Conservation (phyloP, 2,329 filamentous ascomycete species). For the Parafenestella ontariensis region DNA sequence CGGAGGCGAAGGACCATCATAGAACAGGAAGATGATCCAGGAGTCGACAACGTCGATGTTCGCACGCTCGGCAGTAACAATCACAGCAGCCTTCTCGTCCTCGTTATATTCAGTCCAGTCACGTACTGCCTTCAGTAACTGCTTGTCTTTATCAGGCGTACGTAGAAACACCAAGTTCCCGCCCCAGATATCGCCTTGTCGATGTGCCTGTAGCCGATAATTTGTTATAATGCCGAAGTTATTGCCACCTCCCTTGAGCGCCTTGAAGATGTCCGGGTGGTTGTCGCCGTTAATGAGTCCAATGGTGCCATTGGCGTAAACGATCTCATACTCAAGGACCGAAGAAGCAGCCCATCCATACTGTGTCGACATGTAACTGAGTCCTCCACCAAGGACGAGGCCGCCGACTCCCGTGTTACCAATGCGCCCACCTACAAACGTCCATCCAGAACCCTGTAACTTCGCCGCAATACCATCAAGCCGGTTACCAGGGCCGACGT, state of each 20-base stretch:
- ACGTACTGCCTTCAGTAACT: slow-evolving; percentile 57
- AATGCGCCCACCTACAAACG: slow-evolving; percentile 55
- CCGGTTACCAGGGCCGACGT: slow-evolving; percentile 44
- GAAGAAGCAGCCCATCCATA: slow-evolving; percentile 58
- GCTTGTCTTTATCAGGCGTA: slow-evolving; percentile 44
- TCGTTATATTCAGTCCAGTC: slow-evolving; percentile 65
- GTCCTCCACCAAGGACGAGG: slow-evolving; percentile 54
- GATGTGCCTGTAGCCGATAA: slow-evolving; percentile 32
- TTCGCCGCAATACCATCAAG: slow-evolving; percentile 47
- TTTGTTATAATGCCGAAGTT: slow-evolving; percentile 51
- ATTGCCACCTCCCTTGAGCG: slow-evolving; percentile 48
- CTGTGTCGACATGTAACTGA: slow-evolving; percentile 44
- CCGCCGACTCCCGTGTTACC: slow-evolving; percentile 58
- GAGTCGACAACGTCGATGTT: slow-evolving; percentile 38
- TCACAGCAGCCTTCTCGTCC: slow-evolving; percentile 42
- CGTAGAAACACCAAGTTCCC: slow-evolving; percentile 55
- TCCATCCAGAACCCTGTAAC: slow-evolving; percentile 47
- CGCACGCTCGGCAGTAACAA: slow-evolving; percentile 38
- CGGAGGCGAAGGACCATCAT: slow-evolving; percentile 52
- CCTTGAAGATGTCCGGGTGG: slow-evolving; percentile 46
- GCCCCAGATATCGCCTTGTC: slow-evolving; percentile 52
- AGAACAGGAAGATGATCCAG: slow-evolving; percentile 44
- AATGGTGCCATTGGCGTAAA: slow-evolving; percentile 56
- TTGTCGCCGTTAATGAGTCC: slow-evolving; percentile 27
- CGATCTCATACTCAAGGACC: slow-evolving; percentile 54